phyloP scores from a whole-genome alignment of 225 moss, liverwort and hornwort genomes.

The Sphagnum contortum region DNA sequence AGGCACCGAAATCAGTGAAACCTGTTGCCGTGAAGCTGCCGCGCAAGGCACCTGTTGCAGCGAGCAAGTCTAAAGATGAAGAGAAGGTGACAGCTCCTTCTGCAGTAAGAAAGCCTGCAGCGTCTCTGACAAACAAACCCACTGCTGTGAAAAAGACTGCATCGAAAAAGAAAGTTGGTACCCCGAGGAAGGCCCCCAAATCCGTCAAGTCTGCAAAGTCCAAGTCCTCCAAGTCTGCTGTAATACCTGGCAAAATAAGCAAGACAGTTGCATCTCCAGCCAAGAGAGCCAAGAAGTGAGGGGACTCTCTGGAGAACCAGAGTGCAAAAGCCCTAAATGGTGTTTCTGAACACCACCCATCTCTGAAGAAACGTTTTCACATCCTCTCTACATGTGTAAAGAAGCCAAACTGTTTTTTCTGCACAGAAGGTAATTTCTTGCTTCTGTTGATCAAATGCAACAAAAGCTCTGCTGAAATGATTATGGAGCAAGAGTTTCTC shows the following conservation, averaged over 20 bases:
- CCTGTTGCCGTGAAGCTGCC: not conserved
- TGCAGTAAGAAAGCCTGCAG: slow-evolving; percentile 21
- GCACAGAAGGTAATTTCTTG: too few species aligned
- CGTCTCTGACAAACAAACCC: slow-evolving; percentile 23
- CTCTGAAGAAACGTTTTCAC: too few species aligned
- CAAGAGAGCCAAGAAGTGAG: slow-evolving; percentile 65
- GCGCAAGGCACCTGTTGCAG: slow-evolving; percentile 23
- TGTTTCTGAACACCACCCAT: too few species aligned
- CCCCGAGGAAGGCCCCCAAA: slow-evolving; percentile 59
- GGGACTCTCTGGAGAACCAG: not conserved
- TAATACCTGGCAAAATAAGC: slow-evolving; percentile 13
- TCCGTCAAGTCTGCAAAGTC: slow-evolving; percentile 37
- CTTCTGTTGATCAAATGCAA: too few species aligned
- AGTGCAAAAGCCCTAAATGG: too few species aligned
- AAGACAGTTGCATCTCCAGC: slow-evolving; percentile 26
- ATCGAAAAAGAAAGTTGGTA: slow-evolving; percentile 21
- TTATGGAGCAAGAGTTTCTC: too few species aligned
- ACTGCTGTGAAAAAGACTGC: slow-evolving; percentile 32
- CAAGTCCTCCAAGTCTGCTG: slow-evolving; percentile 4
- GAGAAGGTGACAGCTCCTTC: slow-evolving; percentile 13
- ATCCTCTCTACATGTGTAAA: too few species aligned
- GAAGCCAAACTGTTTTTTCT: too few species aligned
- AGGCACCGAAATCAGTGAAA: slow-evolving; percentile 19
- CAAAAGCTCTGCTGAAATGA: too few species aligned
- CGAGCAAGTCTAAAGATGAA: slow-evolving; percentile 22